A percentile compares a stretch with the other conserved stretches of the same genome.
phyloP scores from a whole-genome alignment of 2,329 filamentous ascomycete species.

The Sporothrix pseudoabietina region DNA sequence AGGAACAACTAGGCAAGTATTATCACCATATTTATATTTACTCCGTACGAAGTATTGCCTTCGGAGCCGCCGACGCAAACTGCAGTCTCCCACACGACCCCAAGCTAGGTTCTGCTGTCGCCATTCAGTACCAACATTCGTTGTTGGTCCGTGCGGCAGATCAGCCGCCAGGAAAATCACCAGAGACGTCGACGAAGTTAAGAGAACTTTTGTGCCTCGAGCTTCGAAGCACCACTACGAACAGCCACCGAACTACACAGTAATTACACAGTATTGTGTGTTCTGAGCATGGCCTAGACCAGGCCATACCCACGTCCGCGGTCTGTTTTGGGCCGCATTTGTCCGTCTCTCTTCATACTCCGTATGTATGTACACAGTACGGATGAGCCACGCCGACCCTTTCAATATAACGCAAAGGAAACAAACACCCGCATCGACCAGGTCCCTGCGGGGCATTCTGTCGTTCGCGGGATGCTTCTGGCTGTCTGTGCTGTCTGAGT shows the following conservation, averaged over 20 bases:
- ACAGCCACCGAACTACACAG: not conserved
- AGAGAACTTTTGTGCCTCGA: not conserved
- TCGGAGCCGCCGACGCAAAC: slow-evolving; percentile 6
- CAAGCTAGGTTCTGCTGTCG: slow-evolving; percentile 8
- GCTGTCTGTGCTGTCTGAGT: not conserved
- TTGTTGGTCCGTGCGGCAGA: too few relatives aligned
- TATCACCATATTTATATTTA: not conserved
- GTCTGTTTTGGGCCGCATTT: not conserved
- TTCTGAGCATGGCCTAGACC: not conserved
- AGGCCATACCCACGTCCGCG: not conserved
- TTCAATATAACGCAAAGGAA: not conserved
- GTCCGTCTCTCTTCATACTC: too few relatives aligned
- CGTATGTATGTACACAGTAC: too few relatives aligned
- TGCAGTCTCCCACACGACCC: not conserved
- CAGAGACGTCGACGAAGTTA: not conserved
- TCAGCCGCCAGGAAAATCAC: not conserved
- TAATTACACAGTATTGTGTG: not conserved
- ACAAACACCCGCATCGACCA: not conserved
- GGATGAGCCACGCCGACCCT: not conserved
- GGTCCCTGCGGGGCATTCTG: not conserved
- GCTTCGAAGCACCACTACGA: not conserved
- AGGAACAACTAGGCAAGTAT: not conserved
- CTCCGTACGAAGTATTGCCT: not conserved
- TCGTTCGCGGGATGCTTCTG: not conserved
- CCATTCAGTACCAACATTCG: slow-evolving; percentile 17